Conservation (phyloP, 345 rosid species). For the Sonneratia caseolaris region DNA sequence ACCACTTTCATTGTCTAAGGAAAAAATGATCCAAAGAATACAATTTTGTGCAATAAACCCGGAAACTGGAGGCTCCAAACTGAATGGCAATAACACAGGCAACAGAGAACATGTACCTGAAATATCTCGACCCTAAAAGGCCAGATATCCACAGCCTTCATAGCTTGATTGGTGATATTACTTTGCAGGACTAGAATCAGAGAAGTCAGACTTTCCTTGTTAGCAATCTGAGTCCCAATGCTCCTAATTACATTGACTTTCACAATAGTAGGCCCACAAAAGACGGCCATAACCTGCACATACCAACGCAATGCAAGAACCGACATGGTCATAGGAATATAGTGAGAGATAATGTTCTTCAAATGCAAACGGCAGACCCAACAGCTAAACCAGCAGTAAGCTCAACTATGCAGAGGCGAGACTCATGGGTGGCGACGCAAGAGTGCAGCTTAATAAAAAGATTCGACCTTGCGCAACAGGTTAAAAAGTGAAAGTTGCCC, state of each 20-base stretch:
- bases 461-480: background rate
- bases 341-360: background rate
- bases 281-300: conserved; percentile 59
- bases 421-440: background rate
- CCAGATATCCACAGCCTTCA: conserved; percentile 62
- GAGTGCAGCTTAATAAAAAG: background rate
- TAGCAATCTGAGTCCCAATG: conserved; percentile 47
- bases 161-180: conserved; percentile 65
- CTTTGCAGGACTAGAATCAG: conserved; percentile 66
- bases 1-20: background rate
- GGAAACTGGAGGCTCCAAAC: background rate
- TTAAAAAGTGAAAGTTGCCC: too few species aligned
- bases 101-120: conserved; percentile 33
- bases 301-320: background rate
- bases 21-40: background rate
- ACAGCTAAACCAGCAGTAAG: background rate
- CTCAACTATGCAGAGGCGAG: background rate
- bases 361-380: background rate
- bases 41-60: background rate
- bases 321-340: background rate
- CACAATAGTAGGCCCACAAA: conserved; percentile 49
- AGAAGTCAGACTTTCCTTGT: conserved; percentile 47
- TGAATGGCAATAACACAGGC: background rate
- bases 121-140: conserved; percentile 76
- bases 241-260: conserved; percentile 56